Evolutionary conservation across 2,329 filamentous ascomycete species (phyloP).

Genomic region (Penicillium sp.): DNA sequence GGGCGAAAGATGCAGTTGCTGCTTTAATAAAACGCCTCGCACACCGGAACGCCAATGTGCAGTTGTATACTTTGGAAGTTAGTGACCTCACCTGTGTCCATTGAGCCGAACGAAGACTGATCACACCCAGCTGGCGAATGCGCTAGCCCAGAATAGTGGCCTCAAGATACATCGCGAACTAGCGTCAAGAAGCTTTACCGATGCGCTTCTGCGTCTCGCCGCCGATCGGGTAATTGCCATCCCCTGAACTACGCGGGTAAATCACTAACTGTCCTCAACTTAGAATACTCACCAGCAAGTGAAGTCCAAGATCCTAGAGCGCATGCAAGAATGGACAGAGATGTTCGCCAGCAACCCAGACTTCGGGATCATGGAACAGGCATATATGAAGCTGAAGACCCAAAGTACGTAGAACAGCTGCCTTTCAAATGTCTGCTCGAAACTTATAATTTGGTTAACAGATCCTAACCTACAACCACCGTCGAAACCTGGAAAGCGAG

Average conservation of each 20-base stretch:
- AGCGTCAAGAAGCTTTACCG: constrained; percentile 89
- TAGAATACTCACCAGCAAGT: constrained; percentile 93
- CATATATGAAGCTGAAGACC: constrained; percentile 83
- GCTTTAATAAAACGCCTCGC: constrained; percentile 90
- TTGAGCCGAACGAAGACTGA: constrained; percentile 6
- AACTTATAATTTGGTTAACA: constrained; percentile 46
- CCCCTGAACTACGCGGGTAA: background rate
- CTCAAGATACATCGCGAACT: constrained; percentile 85
- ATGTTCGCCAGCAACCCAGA: constrained; percentile 92
- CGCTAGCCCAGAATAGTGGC: constrained; percentile 90
- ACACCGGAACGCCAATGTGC: constrained; percentile 93
- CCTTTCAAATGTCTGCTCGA: constrained; percentile 1
- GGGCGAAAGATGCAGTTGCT: constrained; percentile 82
- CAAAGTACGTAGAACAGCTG: constrained; percentile 55
- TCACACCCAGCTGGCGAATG: constrained; percentile 76
- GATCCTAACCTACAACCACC: constrained; percentile 91
- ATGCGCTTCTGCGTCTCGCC: constrained; percentile 86
- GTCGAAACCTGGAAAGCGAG: constrained; percentile 89
- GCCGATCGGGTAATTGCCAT: constrained; percentile 69
- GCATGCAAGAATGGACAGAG: constrained; percentile 94
- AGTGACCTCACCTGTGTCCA: constrained; percentile 1
- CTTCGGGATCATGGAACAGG: constrained; percentile 96
- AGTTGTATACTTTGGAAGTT: constrained; percentile 90
- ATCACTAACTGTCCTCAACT: constrained; percentile 10
- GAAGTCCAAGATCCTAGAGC: constrained; percentile 94